phyloP scores from a whole-genome alignment of 306 rosid genomes.

The Argentina anserina region DNA sequence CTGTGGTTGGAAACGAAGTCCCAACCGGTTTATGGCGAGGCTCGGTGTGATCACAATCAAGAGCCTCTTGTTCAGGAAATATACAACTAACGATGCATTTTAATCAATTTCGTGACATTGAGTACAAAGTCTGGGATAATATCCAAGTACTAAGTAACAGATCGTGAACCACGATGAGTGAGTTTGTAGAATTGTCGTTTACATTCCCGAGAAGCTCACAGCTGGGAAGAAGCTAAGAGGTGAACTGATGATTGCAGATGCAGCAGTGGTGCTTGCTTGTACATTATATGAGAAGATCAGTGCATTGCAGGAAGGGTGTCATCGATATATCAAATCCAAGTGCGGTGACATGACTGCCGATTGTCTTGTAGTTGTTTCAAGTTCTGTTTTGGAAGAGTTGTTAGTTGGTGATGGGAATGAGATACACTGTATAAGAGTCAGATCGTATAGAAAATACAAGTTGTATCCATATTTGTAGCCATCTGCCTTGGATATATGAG shows the following conservation, averaged over 20 bases:
- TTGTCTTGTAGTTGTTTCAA: background rate
- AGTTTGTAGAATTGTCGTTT: background rate
- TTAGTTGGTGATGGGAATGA: background rate
- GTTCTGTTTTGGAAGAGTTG: background rate
- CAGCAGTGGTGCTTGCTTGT: background rate
- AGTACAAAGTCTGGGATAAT: too few species aligned
- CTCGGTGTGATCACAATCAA: background rate
- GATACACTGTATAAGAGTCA: background rate
- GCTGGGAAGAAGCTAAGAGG: background rate
- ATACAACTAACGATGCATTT: background rate
- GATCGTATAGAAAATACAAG: too few species aligned
- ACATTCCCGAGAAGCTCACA: background rate
- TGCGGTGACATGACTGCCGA: background rate
- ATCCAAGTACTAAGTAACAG: too few species aligned
- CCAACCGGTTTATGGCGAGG: background rate
- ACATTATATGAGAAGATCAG: background rate
- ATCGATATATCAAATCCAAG: background rate
- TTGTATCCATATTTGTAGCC: too few species aligned
- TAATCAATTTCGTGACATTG: too few species aligned
- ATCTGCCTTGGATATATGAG: background rate
- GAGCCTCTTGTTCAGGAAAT: background rate
- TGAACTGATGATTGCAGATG: background rate
- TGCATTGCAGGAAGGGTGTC: background rate
- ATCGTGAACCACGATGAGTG: background rate
- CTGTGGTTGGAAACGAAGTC: background rate